Percentiles rank a stretch among this genome's conserved stretches.
phyloP scores from a whole-genome alignment of 2,329 filamentous ascomycete species.

The Fonsecaea multimorphosa region DNA sequence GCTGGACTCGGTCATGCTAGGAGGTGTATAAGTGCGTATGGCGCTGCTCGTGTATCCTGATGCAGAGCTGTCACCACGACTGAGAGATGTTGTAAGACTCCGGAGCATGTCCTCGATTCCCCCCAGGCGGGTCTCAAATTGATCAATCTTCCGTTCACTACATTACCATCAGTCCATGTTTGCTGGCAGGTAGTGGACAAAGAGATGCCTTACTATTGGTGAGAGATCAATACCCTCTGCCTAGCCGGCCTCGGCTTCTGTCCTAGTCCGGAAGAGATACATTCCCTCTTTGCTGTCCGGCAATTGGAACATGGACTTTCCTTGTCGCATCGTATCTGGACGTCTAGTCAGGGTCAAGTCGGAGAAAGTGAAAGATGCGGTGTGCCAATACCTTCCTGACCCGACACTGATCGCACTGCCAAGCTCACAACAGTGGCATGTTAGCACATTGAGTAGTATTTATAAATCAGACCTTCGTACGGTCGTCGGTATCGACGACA shows the following conservation, averaged over 20 bases:
- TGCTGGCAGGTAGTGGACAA: background rate
- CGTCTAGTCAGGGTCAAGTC: background rate
- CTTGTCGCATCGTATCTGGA: constrained; percentile 9
- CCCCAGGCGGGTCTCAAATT: background rate
- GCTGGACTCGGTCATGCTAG: background rate
- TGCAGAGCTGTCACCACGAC: background rate
- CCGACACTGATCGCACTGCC: constrained; percentile 7
- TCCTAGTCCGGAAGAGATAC: background rate
- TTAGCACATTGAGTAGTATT: background rate
- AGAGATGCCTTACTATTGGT: background rate
- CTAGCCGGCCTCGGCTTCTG: background rate
- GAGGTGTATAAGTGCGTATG: background rate
- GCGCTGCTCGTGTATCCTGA: background rate
- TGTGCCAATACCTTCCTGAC: background rate
- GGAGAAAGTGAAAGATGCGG: background rate
- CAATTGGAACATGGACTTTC: constrained; percentile 3
- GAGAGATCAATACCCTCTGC: constrained; percentile 5
- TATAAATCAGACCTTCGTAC: background rate
- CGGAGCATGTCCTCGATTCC: constrained; percentile 1
- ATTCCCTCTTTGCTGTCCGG: background rate
- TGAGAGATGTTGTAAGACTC: background rate
- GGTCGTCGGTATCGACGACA: background rate
- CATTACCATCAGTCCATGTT: background rate
- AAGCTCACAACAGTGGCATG: background rate
- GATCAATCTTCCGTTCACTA: constrained; percentile 4